phyloP scores from a whole-genome alignment of 108 stramenopile species.

The Nitzschia sp. region DNA sequence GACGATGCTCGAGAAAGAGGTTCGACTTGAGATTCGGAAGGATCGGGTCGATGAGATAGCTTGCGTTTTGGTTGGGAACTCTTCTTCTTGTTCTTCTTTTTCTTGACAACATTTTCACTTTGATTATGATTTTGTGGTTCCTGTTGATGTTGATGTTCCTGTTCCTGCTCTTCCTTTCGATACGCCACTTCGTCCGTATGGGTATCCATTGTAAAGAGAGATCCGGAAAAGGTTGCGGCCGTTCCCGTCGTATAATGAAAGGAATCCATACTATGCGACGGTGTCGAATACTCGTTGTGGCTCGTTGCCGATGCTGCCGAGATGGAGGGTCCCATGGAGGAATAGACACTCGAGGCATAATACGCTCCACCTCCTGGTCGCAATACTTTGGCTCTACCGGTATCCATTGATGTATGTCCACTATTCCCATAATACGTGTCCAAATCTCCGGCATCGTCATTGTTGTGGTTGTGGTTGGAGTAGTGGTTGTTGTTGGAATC shows the following conservation, averaged over 20 bases:
- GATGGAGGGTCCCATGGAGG: background rate
- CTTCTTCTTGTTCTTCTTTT: too few species aligned
- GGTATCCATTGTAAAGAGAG: slow-evolving; percentile 4
- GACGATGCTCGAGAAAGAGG: background rate
- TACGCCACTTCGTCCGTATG: background rate
- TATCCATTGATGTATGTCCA: background rate
- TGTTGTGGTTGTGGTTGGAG: too few species aligned
- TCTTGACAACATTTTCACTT: too few species aligned
- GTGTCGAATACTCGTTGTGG: background rate
- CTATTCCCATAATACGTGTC: too few species aligned
- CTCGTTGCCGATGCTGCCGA: background rate
- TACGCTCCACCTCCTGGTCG: too few species aligned
- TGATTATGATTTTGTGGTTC: too few species aligned
- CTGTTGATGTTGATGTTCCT: background rate
- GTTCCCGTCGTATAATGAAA: background rate
- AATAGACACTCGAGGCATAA: background rate
- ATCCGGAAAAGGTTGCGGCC: background rate
- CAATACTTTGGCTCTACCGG: background rate
- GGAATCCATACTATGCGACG: background rate
- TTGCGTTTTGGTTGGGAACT: too few species aligned
- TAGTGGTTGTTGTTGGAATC: too few species aligned
- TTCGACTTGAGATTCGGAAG: background rate
- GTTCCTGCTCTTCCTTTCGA: background rate
- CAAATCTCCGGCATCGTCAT: too few species aligned
- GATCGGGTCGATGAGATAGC: background rate